Base-by-base conservation (phyloP, 495 filamentous ascomycete genomes). In the Paragyromitra xinjiangensis region DNA sequence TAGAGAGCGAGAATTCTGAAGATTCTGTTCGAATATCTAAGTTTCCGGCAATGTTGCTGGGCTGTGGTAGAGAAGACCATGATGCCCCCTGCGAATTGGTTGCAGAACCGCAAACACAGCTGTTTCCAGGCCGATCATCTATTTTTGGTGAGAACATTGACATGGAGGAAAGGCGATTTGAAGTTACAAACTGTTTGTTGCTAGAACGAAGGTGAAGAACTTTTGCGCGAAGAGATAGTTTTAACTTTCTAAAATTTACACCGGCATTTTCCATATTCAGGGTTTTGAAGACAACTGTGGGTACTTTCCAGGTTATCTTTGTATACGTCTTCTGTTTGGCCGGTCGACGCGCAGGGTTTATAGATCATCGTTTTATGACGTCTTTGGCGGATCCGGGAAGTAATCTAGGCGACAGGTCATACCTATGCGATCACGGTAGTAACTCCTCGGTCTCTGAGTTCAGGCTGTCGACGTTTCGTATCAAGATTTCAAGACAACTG, bases 191-290 rank as follows among this genome's bases (percentile, higher is more conserved):
- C 14, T 34, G 56, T 63, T 67, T 64, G 44, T 29, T 71, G 26
- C 34, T 37, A 29, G 16, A 51, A 73, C 50, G 69, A 59, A 29
- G 22, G 81, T 82, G 39, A 90, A 88, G 81, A 94, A 89, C 26
- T 97, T 34, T 93, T 24, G 88, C 83, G 1, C 90, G 84, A 2
- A 97, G 85, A 8, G 86, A 88, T 12, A 92, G 93, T 64, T 90
- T 90, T 70, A 90, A 86, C 77, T 94, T 97, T 59, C 16, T 59
- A 59, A 44, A 6, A 71, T 50, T 37, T 76, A 71, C 22, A 64
- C 22, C 58, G 73, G 66, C 11, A 50, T 45, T 55, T 66, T 26
- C 72, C 64, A 62, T 70, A 48, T 59, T 37, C 40, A 61, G 29
- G 24, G 40, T 42, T 61, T n/a, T 16, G 39, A 22, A n/a, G 22